Base-by-base conservation (phyloP, 2,329 filamentous ascomycete species). In the Madurella fahalii region DNA sequence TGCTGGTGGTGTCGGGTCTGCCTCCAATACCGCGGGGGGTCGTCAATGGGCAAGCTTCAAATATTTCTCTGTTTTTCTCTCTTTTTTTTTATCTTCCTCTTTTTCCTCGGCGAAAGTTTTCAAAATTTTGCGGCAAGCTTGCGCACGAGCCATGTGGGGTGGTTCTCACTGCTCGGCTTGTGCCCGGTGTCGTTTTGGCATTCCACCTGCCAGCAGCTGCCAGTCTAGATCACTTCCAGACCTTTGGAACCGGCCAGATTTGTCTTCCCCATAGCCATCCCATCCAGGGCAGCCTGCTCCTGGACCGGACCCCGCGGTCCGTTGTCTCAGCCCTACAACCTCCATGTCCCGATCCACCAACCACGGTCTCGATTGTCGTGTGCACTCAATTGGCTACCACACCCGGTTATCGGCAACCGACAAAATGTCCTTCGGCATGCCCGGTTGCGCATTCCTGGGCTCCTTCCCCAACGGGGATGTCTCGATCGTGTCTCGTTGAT, bases 101-200 rank as follows among this genome's bases (percentile, higher is more conserved):
- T 50, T 54, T 44, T 40, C 42, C 53, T 40, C 39, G 49, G 16
- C 47, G 40, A 43, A 57, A 57, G 58, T 57, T 60, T 62, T 52
- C 56, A 64, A 64, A 61, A 63, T 63, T 64, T 63, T 61, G 53
- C 59, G 50, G 53, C 30, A 56, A 63, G 58, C 56, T 64, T 46
- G 46, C 40, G 63, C 61, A 64, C 63, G 58, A 53, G 18, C 57
- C 62, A 63, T 53, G 56, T 56, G 56, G 58, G 58, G 60, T 61
- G 46, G 44, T n/a, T 43, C 25, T 37, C n/a, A n/a, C n/a, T n/a
- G n/a, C n/a, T 42, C 25, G 16, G 34, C 30, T 42, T 42, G n/a
- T 43, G 20, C 25, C 46, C 11, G 9, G n/a, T 34, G 25, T 18
- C 20, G 13, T 18, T 34, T 12, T 11, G 20, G 2, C 9, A 42